phyloP scores from a whole-genome alignment of 2,329 filamentous ascomycete genomes.

The Annulohypoxylon truncatum region DNA sequence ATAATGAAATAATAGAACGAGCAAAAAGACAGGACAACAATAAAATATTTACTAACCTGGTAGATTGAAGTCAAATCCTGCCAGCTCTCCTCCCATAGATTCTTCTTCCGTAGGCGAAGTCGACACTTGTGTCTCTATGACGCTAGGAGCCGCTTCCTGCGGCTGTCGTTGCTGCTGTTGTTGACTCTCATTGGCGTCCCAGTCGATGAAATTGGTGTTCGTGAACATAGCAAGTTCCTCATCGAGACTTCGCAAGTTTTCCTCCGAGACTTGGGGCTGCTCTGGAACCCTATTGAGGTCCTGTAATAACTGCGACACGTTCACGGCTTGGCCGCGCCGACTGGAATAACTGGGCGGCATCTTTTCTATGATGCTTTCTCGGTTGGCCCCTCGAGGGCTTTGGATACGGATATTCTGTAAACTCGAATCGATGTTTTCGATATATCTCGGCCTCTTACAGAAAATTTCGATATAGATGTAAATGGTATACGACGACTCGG shows the following conservation, averaged over 20 bases:
- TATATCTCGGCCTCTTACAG: neutral
- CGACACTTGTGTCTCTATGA: constrained; percentile 42
- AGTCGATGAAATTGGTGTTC: constrained; percentile 85
- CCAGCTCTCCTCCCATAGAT: constrained; percentile 40
- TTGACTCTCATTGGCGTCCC: constrained; percentile 60
- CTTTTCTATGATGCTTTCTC: constrained; percentile 12
- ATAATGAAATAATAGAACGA: neutral
- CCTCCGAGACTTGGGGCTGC: constrained; percentile 64
- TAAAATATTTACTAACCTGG: constrained; percentile 44
- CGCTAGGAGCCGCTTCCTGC: constrained; percentile 23
- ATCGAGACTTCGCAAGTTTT: constrained; percentile 70
- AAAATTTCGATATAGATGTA: constrained; percentile 33
- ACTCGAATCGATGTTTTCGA: constrained; percentile 10
- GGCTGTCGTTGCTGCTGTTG: constrained; percentile 27
- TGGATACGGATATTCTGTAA: neutral
- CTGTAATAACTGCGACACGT: constrained; percentile 90
- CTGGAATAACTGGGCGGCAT: constrained; percentile 67
- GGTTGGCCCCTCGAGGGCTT: neutral
- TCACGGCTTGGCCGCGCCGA: constrained; percentile 75
- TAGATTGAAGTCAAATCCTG: constrained; percentile 48
- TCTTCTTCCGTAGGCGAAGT: constrained; percentile 44
- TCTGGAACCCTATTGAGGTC: constrained; percentile 82
- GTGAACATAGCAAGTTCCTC: constrained; percentile 83
- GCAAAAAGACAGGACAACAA: constrained; percentile 6
- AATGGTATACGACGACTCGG: neutral